Evolutionary conservation across 2,329 filamentous ascomycete genomes (phyloP).

Genomic region (Microcyclospora pomicola): DNA sequence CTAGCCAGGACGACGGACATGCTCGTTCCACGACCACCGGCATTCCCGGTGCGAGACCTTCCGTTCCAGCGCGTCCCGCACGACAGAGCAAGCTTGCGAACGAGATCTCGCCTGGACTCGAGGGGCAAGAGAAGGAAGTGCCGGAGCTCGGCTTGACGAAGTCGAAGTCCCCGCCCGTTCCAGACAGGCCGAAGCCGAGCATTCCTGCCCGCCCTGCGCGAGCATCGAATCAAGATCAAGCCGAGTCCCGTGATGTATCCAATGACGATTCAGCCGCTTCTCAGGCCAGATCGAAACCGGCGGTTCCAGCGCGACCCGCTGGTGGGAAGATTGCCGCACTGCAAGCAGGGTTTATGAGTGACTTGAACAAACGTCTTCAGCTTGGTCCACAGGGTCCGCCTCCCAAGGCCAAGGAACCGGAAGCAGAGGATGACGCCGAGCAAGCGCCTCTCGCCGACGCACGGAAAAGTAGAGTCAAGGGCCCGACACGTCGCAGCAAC

Average conservation of each 20-base stretch:
- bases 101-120: conserved; percentile 19
- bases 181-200: conserved; percentile 49
- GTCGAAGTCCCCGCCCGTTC: conserved; percentile 38
- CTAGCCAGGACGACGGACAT: conserved; percentile 9
- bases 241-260: conserved; percentile 1
- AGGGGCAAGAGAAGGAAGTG: conserved; percentile 14
- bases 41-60: conserved; percentile 15
- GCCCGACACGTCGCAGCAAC: conserved; percentile 60
- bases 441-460: conserved; percentile 77
- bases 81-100: conserved; percentile 18
- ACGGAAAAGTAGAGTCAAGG: conserved; percentile 77
- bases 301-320: conserved; percentile 61
- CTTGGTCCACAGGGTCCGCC: conserved; percentile 62
- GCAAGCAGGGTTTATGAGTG: conserved; percentile 82
- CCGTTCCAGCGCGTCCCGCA: conserved; percentile 18
- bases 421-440: conserved; percentile 40
- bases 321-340: conserved; percentile 82
- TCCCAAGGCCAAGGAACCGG: conserved; percentile 54
- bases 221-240: conserved; percentile 22
- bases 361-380: conserved; percentile 78
- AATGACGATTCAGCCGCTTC: not conserved
- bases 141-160: conserved; percentile 29
- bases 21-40: conserved; percentile 14
- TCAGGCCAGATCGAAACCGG: conserved; percentile 64
- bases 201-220: conserved; percentile 49